Conservation (phyloP, 129 eudicot species). For the Pulicaria dysenterica region DNA sequence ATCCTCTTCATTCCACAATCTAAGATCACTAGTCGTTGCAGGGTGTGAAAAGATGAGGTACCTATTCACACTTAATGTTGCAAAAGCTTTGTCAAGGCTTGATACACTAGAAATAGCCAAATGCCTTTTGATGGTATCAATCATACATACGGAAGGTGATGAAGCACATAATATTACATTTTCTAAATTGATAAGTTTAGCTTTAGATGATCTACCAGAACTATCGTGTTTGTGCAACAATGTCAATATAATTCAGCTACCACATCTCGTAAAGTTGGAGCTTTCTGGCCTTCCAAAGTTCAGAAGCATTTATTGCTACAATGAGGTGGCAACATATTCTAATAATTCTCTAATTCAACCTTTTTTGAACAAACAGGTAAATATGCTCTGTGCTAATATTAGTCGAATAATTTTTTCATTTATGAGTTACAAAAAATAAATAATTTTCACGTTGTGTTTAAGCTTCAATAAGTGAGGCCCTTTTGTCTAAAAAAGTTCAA, state of each 20-base stretch:
- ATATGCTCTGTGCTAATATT: too few relatives aligned
- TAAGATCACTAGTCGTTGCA: constrained; percentile 4
- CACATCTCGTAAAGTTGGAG: background rate
- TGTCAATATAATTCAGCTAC: background rate
- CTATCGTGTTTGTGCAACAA: background rate
- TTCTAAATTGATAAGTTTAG: background rate
- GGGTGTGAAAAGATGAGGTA: background rate
- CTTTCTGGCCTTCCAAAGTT: constrained; percentile 4
- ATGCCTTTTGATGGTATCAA: background rate
- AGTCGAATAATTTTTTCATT: background rate
- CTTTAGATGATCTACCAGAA: background rate
- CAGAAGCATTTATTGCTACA: background rate
- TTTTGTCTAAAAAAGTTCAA: too few relatives aligned
- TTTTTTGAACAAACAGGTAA: too few relatives aligned
- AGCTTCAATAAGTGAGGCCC: background rate
- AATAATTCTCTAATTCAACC: background rate
- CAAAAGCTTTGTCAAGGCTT: background rate
- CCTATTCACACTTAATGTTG: constrained; percentile 2
- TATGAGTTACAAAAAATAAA: background rate
- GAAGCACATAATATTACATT: background rate
- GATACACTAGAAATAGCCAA: background rate
- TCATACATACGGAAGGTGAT: background rate
- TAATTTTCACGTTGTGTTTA: background rate
- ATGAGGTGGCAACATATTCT: background rate
- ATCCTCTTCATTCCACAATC: background rate